Evolutionary conservation across 1,284 basidiomycete genomes (phyloP).

Genomic region (Coriolopsis trogii): DNA sequence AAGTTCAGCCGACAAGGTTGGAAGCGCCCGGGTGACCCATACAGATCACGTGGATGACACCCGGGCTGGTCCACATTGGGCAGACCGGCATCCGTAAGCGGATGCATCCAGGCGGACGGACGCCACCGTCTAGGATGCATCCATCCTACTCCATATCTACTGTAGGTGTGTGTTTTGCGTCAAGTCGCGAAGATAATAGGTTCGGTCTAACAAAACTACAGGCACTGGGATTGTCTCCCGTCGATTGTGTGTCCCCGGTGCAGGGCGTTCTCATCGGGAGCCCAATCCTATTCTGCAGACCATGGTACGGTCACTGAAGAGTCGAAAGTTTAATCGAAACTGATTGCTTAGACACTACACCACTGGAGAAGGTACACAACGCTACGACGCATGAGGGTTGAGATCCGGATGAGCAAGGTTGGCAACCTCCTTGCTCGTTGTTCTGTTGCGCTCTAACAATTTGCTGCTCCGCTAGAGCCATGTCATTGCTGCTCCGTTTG

Average conservation of each 20-base stretch:
- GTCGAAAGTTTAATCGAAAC: conserved; percentile 66
- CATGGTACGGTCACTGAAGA: conserved; percentile 70
- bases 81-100: too few relatives aligned
- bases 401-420: conserved; percentile 62
- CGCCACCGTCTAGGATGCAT: too few relatives aligned
- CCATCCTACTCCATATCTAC: too few relatives aligned
- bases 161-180: too few relatives aligned
- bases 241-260: conserved; percentile 64
- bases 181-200: neutral
- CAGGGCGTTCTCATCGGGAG: conserved; percentile 63
- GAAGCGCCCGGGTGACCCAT: too few relatives aligned
- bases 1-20: too few relatives aligned
- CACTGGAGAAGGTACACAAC: conserved; percentile 51
- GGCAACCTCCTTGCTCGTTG: conserved; percentile 27
- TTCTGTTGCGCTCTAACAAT: neutral
- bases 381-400: conserved; percentile 59
- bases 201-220: conserved; percentile 7
- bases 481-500: conserved; percentile 54
- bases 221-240: conserved; percentile 64
- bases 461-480: conserved; percentile 41
- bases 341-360: conserved; percentile 40
- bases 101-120: too few relatives aligned
- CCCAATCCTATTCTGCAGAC: conserved; percentile 61
- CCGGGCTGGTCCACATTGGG: too few relatives aligned
- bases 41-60: too few relatives aligned